Conservation (phyloP, 1,284 basidiomycete genomes). For the Leccinum subrobustum region DNA sequence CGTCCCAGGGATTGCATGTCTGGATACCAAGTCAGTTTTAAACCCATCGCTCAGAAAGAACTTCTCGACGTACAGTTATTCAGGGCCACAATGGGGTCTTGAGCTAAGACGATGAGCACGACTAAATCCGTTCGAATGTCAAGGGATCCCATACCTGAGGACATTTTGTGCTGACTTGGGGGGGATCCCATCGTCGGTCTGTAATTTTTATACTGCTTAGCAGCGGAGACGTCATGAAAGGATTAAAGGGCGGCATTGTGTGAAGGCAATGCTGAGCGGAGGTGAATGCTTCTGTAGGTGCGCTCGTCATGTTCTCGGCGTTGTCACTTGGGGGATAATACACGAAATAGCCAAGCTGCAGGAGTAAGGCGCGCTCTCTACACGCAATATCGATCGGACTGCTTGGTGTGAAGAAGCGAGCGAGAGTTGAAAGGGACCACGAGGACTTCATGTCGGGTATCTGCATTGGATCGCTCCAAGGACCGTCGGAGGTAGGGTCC, state of each 20-base stretch:
- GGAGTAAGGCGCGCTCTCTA: conserved; percentile 33
- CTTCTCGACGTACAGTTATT: conserved; percentile 42
- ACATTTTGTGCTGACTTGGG: conserved; percentile 22
- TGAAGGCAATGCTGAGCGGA: conserved; percentile 33
- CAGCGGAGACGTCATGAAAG: conserved; percentile 20
- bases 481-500: conserved; percentile 24
- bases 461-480: conserved; percentile 37
- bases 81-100: conserved; percentile 38
- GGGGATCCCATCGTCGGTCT: conserved; percentile 14
- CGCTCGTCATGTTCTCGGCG: conserved; percentile 32
- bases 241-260: conserved; percentile 29
- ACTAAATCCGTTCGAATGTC: not conserved
- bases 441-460: conserved; percentile 40
- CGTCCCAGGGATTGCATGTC: conserved; percentile 51
- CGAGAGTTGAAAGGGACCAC: conserved; percentile 30
- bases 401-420: conserved; percentile 36
- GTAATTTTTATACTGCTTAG: conserved; percentile 28
- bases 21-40: conserved; percentile 26
- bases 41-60: not conserved
- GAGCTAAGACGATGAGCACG: conserved; percentile 20
- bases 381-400: conserved; percentile 36
- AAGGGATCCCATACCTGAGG: conserved; percentile 21
- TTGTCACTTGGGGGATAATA: conserved; percentile 27
- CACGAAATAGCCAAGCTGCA: conserved; percentile 31
- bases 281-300: conserved; percentile 22